Evolutionary conservation across 1,284 basidiomycete species (phyloP).

Genomic region (Leccinum fallax): DNA sequence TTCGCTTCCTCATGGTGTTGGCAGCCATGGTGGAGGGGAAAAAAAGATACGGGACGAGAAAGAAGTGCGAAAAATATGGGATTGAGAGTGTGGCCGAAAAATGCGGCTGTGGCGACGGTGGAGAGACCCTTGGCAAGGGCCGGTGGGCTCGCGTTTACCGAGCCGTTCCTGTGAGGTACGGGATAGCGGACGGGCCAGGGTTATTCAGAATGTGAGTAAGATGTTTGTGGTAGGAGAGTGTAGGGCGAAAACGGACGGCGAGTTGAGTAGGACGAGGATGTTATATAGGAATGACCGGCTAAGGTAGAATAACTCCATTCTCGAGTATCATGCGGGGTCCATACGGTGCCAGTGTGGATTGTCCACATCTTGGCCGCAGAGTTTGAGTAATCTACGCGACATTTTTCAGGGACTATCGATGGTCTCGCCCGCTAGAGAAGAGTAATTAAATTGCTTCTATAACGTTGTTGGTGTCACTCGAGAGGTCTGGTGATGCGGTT

Average conservation of each 20-base stretch:
- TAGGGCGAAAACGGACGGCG: slow-evolving; percentile 2
- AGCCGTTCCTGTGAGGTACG: slow-evolving; percentile 19
- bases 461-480: slow-evolving; percentile 27
- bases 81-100: slow-evolving; percentile 17
- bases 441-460: slow-evolving; percentile 34
- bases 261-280: slow-evolving; percentile 2
- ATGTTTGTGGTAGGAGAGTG: not conserved
- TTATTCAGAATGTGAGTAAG: slow-evolving; percentile 1
- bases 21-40: slow-evolving; percentile 41
- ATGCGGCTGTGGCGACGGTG: slow-evolving; percentile 23
- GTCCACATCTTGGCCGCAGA: slow-evolving; percentile 18
- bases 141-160: slow-evolving; percentile 24
- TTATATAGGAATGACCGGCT: slow-evolving; percentile 22
- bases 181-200: slow-evolving; percentile 18
- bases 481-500: slow-evolving; percentile 26
- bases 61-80: slow-evolving; percentile 9
- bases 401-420: slow-evolving; percentile 21
- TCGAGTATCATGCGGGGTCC: slow-evolving; percentile 34
- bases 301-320: slow-evolving; percentile 11
- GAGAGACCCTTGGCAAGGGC: slow-evolving; percentile 1
- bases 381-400: slow-evolving; percentile 19
- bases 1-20: slow-evolving; percentile 78
- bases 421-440: slow-evolving; percentile 20
- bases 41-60: slow-evolving; percentile 5
- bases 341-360: slow-evolving; percentile 23